Percentiles rank a stretch among this genome's conserved stretches.
phyloP scores from a whole-genome alignment of 2,329 filamentous ascomycete genomes.

The Apiospora malaysiana region DNA sequence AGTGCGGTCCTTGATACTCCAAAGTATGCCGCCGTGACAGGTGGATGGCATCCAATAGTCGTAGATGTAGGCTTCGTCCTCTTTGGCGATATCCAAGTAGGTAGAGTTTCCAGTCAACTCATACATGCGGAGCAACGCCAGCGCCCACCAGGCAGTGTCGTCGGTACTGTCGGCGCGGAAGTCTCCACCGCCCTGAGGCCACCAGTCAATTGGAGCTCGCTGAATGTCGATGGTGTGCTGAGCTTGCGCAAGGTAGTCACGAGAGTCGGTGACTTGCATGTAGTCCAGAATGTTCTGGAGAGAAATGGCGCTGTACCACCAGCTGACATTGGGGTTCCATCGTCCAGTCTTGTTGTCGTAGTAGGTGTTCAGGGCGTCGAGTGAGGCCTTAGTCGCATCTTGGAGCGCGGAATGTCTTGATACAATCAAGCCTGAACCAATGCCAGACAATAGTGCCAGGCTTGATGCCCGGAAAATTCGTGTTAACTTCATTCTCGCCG shows the following conservation, averaged over 20 bases:
- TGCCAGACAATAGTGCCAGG: neutral
- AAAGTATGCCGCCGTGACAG: slow-evolving; percentile 50
- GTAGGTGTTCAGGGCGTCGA: slow-evolving; percentile 43
- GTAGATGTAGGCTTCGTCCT: slow-evolving; percentile 55
- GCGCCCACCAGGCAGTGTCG: slow-evolving; percentile 59
- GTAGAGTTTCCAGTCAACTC: slow-evolving; percentile 50
- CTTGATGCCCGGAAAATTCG: neutral
- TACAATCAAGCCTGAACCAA: neutral
- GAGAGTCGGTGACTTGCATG: slow-evolving; percentile 39
- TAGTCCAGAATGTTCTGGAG: slow-evolving; percentile 44
- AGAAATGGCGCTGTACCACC: slow-evolving; percentile 47
- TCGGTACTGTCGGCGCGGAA: slow-evolving; percentile 48
- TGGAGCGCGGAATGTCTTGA: neutral
- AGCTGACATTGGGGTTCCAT: slow-evolving; percentile 24
- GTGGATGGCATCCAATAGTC: slow-evolving; percentile 48
- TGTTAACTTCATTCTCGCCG: neutral
- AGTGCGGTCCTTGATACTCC: slow-evolving; percentile 48
- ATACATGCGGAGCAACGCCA: slow-evolving; percentile 55
- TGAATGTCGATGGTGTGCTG: slow-evolving; percentile 42
- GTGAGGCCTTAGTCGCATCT: slow-evolving; percentile 30
- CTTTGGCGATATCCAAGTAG: slow-evolving; percentile 52
- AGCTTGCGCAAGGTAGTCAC: slow-evolving; percentile 39
- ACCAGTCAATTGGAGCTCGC: slow-evolving; percentile 40
- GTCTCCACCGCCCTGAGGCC: slow-evolving; percentile 44
- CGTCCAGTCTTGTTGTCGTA: slow-evolving; percentile 42